Evolutionary conservation across 1,284 basidiomycete species (phyloP), one percentile per base, ranked within the genome.

Genomic region (Ceratobasidium sp.): DNA sequence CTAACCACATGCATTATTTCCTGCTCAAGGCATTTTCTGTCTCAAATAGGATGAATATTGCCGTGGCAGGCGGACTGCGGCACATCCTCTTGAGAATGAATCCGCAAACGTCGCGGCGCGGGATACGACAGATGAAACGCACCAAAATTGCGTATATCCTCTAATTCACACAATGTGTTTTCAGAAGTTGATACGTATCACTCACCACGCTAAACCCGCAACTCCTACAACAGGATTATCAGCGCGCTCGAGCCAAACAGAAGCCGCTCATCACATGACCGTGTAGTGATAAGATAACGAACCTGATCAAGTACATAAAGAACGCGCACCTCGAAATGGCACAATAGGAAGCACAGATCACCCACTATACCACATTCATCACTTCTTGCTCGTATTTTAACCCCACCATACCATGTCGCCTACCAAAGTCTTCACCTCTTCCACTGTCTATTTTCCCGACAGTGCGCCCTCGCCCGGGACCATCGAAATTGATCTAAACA

Each of bases 391-490:
- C 52, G 54, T 52, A 42, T 61, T 40, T 50, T n/a, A 57, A 71
- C 38, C 46, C 40, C 61, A 40, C n/a, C 12, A 17, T 17, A 48
- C 23, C 33, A 75, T 75, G 71, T 42, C 70, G 57, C n/a, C 71
- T 12, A 75, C 71, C 46, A 75, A 75, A 68, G 83, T 86, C 20
- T 84, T 90, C 81, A 87, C 88, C 57, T 88, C 91, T 59, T 82
- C 84, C 46, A 88, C 88, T 56, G 91, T 94, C 28, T 84, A 95
- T 33, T 86, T 96, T 44, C 89, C 92, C 0, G 87, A 84, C 44
- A 84, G 87, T 23, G 81, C 83, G 7, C 90, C 90, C 0, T 86
- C 86, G 50, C 90, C 93, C 3, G 95, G 93, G 20, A 94, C 94
- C 1, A 87, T 96, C 82, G 86, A 91, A 71, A 86, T 95, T 64